Base-by-base conservation (phyloP, 179 eudicot species). In the Heliamphora pulchella region DNA sequence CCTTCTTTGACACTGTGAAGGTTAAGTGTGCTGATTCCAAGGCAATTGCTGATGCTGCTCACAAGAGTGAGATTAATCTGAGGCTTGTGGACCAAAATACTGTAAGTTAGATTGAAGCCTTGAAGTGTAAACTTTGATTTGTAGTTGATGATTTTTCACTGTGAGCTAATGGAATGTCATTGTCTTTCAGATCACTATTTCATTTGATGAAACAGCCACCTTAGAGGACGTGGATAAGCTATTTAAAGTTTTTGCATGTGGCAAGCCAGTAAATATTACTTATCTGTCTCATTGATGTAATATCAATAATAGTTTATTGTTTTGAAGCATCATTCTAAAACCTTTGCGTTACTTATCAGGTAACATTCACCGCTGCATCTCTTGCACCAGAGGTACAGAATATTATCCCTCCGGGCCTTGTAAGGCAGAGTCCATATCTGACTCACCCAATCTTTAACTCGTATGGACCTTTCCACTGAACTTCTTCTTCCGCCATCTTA, bases 1-100 rank as follows among this genome's bases (percentile, higher is more conserved):
- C 97, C 31, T 95, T 93, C 89, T 95, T 95, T 43, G 98, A 95
- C 87, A 95, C 98, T 0, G 97, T 95, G 84, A 95, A 91, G 86
- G 86, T 95, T 67, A 91, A 88, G 76, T 89, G 91, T 79, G 84
- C 90, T 69, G 87, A 95, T 79, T 82, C 97, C 20, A 84, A 83
- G 80, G 90, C 89, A 67, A 88, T 95, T 78, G 95, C 90, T 83
- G 90, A 91, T 79, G 93, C 88, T 79, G 98, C 98, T 71, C 63
- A 53, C 89, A 91, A 90, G 88, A 84, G 84, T 86, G 88, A 91
- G 86, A 91, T 95, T 68, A 95, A 95, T 83, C 82, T 95, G 84
- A 91, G 97, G 59, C 75, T 91, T 82, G 86, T 93, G 79, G 97
- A 91, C 76, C 80, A 84, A 63, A 93, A 89, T 82, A 95, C 97